These are phyloP conservation scores for Anethum foeniculum DNA, from an alignment of 140 eudicot species.

Conservation along the genomic window DNA sequence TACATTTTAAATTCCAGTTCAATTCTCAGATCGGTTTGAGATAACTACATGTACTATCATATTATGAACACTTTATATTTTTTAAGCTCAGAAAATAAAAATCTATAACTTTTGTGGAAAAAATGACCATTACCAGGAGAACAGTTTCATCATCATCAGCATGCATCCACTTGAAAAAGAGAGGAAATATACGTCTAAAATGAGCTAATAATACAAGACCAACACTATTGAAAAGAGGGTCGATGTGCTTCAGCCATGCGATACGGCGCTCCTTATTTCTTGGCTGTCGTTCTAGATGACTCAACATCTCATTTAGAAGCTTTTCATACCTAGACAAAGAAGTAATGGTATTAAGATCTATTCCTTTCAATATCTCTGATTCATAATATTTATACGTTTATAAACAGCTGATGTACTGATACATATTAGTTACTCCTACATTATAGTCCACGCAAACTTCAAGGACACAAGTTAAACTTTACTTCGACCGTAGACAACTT, in stretches of 20 bases:
- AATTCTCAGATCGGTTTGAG: background rate
- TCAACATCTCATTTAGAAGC: conserved; percentile 80
- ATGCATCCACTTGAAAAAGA: conserved; percentile 86
- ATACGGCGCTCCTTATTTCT: conserved; percentile 72
- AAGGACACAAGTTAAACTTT: background rate
- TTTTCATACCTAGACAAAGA: conserved; percentile 63
- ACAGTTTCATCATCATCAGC: conserved; percentile 83
- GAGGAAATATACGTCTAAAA: conserved; percentile 84
- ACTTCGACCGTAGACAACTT: background rate
- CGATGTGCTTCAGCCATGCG: conserved; percentile 65
- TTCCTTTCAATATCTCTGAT: background rate
- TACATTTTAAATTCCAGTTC: background rate
- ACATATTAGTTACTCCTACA: background rate
- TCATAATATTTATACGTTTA: background rate
- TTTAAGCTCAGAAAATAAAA: background rate
- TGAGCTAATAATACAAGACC: conserved; percentile 78
- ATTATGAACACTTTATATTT: background rate
- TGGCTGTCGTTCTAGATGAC: conserved; percentile 85
- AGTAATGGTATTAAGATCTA: background rate
- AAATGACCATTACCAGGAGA: conserved; percentile 48
- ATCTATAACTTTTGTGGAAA: background rate
- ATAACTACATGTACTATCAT: background rate
- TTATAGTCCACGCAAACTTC: background rate
- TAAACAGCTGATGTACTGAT: background rate
- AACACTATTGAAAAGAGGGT: conserved; percentile 49